These are phyloP conservation scores for Candida golubevii DNA, from an alignment of 805 yeast species.

Conservation along the genomic window DNA sequence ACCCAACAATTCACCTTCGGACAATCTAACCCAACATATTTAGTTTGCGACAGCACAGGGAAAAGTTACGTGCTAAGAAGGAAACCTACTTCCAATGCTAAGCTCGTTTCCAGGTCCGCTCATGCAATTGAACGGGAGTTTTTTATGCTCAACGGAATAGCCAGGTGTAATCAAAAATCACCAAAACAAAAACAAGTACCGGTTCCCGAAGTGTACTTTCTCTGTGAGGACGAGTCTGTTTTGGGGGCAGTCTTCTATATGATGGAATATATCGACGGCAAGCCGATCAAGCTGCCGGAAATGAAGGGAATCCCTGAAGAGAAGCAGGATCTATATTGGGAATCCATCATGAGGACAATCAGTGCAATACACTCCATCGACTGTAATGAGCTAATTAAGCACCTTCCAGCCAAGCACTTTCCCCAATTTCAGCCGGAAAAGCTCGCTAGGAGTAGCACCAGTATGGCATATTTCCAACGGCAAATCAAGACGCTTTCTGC, in stretches of 20 bases:
- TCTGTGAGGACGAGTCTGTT: constrained; percentile 54
- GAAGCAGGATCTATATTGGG: constrained; percentile 38
- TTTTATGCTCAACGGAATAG: constrained; percentile 41
- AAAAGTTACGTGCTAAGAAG: constrained; percentile 48
- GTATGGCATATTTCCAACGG: constrained; percentile 45
- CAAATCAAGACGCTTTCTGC: constrained; percentile 46
- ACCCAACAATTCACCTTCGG: constrained; percentile 57
- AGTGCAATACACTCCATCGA: constrained; percentile 49
- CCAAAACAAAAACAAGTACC: constrained; percentile 36
- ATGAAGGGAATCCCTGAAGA: constrained; percentile 32
- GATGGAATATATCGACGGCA: constrained; percentile 57
- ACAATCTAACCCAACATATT: constrained; percentile 61
- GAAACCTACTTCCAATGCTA: constrained; percentile 49
- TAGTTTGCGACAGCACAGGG: constrained; percentile 38
- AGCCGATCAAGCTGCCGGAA: constrained; percentile 51
- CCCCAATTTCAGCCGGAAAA: constrained; percentile 33
- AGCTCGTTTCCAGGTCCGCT: constrained; percentile 51
- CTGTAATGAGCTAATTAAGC: constrained; percentile 34
- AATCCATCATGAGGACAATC: constrained; percentile 44
- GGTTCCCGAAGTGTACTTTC: constrained; percentile 47
- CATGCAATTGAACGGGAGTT: constrained; percentile 63
- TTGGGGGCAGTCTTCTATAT: constrained; percentile 55
- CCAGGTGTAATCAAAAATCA: constrained; percentile 23
- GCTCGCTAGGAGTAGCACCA: constrained; percentile 11
- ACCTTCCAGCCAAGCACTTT: constrained; percentile 45